Percentiles rank a stretch among this genome's conserved stretches.
These are phyloP conservation scores for Camellia oleifera DNA, from an alignment of 179 eudicot species.

Conservation along the genomic window DNA sequence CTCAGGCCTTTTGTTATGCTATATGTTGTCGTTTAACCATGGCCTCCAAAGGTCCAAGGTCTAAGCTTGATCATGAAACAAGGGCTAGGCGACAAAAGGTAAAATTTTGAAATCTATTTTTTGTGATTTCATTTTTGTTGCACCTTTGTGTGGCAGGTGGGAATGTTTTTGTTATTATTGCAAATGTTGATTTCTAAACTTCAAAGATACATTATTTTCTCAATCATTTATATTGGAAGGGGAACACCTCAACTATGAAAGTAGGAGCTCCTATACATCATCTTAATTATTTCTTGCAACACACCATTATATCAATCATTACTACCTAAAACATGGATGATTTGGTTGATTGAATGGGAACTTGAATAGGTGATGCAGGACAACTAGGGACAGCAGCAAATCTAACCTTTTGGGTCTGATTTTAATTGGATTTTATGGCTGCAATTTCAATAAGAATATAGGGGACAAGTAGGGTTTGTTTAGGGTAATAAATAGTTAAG, in stretches of 20 bases:
- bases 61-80: constrained; percentile 86
- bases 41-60: constrained; percentile 98
- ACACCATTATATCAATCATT: neutral
- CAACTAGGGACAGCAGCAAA: too few species aligned
- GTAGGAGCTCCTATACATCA: constrained; percentile 5
- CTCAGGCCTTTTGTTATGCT: constrained; percentile 21
- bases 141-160: neutral
- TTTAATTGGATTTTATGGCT: too few species aligned
- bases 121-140: neutral
- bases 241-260: neutral
- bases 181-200: neutral
- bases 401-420: too few species aligned
- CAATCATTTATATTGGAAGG: neutral
- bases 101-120: constrained; percentile 9
- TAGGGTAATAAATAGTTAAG: too few species aligned
- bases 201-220: neutral
- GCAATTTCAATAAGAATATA: too few species aligned
- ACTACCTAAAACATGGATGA: neutral
- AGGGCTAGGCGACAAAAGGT: constrained; percentile 89
- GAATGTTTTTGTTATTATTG: neutral
- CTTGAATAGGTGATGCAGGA: too few species aligned
- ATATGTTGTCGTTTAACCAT: constrained; percentile 31
- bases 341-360: too few species aligned
- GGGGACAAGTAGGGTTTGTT: too few species aligned
- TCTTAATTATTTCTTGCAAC: neutral